phyloP scores from a whole-genome alignment of 495 filamentous ascomycete species.

The Aspergillus cavernicola region DNA sequence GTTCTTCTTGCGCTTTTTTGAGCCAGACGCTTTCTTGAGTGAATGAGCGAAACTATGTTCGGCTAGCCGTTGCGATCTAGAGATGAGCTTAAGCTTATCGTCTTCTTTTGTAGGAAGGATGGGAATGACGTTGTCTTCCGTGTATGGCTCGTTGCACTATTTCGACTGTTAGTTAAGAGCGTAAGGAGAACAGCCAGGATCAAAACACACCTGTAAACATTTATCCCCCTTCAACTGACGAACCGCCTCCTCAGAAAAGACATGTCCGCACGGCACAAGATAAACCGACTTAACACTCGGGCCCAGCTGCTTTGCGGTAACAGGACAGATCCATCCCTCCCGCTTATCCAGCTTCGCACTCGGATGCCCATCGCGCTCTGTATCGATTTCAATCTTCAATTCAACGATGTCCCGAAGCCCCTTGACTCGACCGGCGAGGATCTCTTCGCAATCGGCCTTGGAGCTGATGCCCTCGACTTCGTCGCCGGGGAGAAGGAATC shows the following conservation, averaged over 20 bases:
- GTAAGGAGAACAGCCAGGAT: background rate
- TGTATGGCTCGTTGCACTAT: slow-evolving; percentile 70
- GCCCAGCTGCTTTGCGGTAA: slow-evolving; percentile 84
- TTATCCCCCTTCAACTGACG: slow-evolving; percentile 66
- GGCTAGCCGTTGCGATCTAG: slow-evolving; percentile 61
- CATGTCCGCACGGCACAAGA: slow-evolving; percentile 92
- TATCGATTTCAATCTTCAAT: slow-evolving; percentile 69
- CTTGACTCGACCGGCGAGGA: slow-evolving; percentile 69
- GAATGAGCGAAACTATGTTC: slow-evolving; percentile 76
- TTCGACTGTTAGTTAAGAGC: background rate
- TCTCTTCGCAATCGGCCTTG: slow-evolving; percentile 59
- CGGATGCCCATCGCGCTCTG: slow-evolving; percentile 30
- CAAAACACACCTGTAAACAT: slow-evolving; percentile 55
- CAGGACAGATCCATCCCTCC: slow-evolving; percentile 75
- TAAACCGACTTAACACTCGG: slow-evolving; percentile 78
- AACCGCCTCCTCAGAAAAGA: slow-evolving; percentile 80
- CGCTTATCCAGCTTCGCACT: slow-evolving; percentile 40
- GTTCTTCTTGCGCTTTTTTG: slow-evolving; percentile 68
- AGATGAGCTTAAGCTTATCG: slow-evolving; percentile 65
- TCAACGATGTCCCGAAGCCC: slow-evolving; percentile 85
- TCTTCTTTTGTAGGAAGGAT: slow-evolving; percentile 69
- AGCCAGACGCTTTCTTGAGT: slow-evolving; percentile 72
- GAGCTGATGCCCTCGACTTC: slow-evolving; percentile 49
- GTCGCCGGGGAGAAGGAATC: slow-evolving; percentile 67
- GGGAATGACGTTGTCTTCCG: slow-evolving; percentile 70